Base-by-base conservation (phyloP, 306 rosid species). In the Gillenia trifoliata region DNA sequence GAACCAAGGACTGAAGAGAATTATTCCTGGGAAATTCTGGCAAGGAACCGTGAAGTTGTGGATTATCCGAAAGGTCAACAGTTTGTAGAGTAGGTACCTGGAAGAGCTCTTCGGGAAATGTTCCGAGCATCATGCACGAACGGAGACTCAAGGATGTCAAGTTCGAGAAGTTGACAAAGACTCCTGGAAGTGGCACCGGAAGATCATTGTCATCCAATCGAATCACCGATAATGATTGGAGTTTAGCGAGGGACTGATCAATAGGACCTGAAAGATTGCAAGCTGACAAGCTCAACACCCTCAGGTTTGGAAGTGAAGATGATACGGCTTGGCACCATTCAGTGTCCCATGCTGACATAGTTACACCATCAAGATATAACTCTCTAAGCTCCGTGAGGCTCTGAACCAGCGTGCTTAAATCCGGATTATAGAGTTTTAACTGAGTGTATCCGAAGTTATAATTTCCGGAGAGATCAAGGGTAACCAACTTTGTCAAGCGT, bases 311-410 rank as follows among this genome's bases (percentile, higher is more conserved):
- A 66, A 80, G 12, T 8, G 84, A 73, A 63, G 84, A 76, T 1
- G 82, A 72, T 29, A 83, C 45, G 1, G 59, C 63, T 38, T 22
- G 26, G 28, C 83, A 47, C 98, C 96, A 92, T 9, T 87, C 75
- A 0, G 72, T 1, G 23, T 86, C 90, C 12, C 1, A 13, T 0
- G 83, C 84, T 15, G 89, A 78, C 75, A 90, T 65, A 3, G 5
- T 50, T 3, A 87, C 85, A 67, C 92, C 89, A 75, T 92, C 89
- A 4, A 92, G 71, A 78, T 41, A 13, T 9, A 92, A 57, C n/a
- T 81, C 77, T 16, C 11, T 29, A 45, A 90, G 66, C 5, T 73
- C 20, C 0, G 72, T 36, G 41, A 90, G 82, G 57, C 80, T 86
- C 19, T 47, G 62, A 63, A 76, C 1, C 0, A 84, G 49, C 40